Percentiles rank a stretch among this genome's conserved stretches.
phyloP scores from a whole-genome alignment of 208 protist species.

The Herpetomonas samuelpessoai region DNA sequence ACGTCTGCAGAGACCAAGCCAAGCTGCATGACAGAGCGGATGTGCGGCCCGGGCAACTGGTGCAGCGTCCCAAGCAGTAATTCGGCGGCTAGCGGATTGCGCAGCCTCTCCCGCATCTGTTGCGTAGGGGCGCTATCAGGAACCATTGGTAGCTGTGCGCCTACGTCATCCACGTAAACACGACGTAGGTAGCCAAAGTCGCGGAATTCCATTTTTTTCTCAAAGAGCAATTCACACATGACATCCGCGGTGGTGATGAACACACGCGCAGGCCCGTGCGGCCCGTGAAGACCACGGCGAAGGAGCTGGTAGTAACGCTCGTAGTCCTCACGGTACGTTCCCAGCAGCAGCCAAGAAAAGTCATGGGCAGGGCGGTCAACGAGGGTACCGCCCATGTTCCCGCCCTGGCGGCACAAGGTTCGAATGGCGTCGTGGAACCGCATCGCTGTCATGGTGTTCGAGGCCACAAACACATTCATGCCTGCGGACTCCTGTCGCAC shows the following conservation, averaged over 20 bases:
- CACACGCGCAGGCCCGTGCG: slow-evolving; percentile 50
- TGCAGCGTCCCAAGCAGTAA: slow-evolving; percentile 81
- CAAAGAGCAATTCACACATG: slow-evolving; percentile 76
- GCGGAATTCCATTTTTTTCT: slow-evolving; percentile 86
- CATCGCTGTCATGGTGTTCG: slow-evolving; percentile 64
- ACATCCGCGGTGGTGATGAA: slow-evolving; percentile 83
- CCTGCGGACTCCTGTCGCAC: slow-evolving; percentile 59
- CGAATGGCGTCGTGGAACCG: slow-evolving; percentile 44
- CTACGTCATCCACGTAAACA: slow-evolving; percentile 82
- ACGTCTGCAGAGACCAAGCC: slow-evolving; percentile 76
- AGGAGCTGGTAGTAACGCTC: slow-evolving; percentile 49
- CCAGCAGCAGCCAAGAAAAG: slow-evolving; percentile 69
- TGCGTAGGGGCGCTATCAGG: slow-evolving; percentile 38
- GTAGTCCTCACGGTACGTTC: slow-evolving; percentile 49
- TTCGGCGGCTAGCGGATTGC: slow-evolving; percentile 70
- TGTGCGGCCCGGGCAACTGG: slow-evolving; percentile 76
- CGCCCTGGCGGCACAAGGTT: slow-evolving; percentile 39
- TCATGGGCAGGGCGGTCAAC: slow-evolving; percentile 62
- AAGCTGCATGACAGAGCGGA: slow-evolving; percentile 83
- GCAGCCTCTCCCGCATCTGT: slow-evolving; percentile 54
- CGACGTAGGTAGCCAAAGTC: slow-evolving; percentile 81
- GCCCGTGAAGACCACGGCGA: slow-evolving; percentile 27
- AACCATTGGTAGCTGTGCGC: slow-evolving; percentile 63
- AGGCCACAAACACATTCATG: slow-evolving; percentile 75
- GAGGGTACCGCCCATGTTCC: slow-evolving; percentile 31